Percentiles rank a stretch among this genome's conserved stretches.
These are phyloP conservation scores for Tricholoma matsutake DNA, from an alignment of 768 basidiomycete species.

Conservation along the genomic window DNA sequence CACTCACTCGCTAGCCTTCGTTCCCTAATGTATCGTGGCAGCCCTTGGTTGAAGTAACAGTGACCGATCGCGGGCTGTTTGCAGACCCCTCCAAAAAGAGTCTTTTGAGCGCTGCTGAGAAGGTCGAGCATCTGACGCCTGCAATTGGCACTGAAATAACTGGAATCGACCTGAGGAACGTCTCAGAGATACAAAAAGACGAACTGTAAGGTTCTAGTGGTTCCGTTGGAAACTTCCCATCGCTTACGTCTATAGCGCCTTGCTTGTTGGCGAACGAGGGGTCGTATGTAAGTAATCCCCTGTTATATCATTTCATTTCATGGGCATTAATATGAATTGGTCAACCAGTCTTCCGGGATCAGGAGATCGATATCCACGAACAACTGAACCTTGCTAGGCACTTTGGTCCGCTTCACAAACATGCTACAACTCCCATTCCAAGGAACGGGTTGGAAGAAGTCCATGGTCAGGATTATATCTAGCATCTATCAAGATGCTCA, in stretches of 20 bases:
- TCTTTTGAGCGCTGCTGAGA: constrained; percentile 60
- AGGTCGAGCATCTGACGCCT: constrained; percentile 66
- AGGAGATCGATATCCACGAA: constrained; percentile 63
- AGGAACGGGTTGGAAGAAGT: constrained; percentile 74
- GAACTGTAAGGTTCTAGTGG: constrained; percentile 53
- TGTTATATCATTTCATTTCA: background rate
- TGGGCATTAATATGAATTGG: background rate
- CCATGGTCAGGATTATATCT: constrained; percentile 46
- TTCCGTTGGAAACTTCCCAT: background rate
- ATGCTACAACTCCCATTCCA: constrained; percentile 79
- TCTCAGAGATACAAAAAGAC: constrained; percentile 68
- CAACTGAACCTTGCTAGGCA: constrained; percentile 72
- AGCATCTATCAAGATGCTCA: constrained; percentile 6
- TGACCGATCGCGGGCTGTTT: constrained; percentile 62
- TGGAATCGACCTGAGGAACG: constrained; percentile 70
- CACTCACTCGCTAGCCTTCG: constrained; percentile 41
- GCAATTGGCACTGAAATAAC: constrained; percentile 72
- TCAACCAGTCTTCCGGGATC: constrained; percentile 67
- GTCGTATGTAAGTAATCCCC: constrained; percentile 54
- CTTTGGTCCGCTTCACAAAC: constrained; percentile 76
- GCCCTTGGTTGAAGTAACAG: constrained; percentile 54
- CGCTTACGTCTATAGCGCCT: constrained; percentile 40
- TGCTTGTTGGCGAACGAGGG: constrained; percentile 72
- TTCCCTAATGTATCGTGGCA: constrained; percentile 66
- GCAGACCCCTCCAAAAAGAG: constrained; percentile 70